Evolutionary conservation across 2,329 filamentous ascomycete species (phyloP), one percentile per base, ranked within the genome.

Genomic region (Neurospora crassa): DNA sequence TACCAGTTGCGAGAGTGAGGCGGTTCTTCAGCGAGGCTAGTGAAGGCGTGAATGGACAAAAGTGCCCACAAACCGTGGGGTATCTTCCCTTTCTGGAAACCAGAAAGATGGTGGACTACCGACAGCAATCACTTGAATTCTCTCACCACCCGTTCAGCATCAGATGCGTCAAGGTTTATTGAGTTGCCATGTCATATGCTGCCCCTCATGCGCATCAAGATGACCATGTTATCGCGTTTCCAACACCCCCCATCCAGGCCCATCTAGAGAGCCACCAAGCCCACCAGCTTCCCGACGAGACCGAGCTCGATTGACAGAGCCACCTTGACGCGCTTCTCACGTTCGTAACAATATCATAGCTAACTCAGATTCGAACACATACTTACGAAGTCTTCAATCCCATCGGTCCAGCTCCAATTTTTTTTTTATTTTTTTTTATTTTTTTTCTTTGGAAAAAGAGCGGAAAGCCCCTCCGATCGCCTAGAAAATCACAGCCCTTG

Each of bases 91-190:
- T n/a, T 63, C 29, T 18, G 47, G 47, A 59, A 59, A 14, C 47
- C 18, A 59, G 24, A 63, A 34, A 59, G 24, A 63, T 63, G 29
- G 53, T 63, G 34, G 53, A 63, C 14, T 37, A 34, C 29, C 68
- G 37, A 42, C 40, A 68, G 41, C 68, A 69, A 47, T 20, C 43
- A 3, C 40, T 72, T 67, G n/a, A 59, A 18, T 67, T 37, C 63
- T 20, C 20, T 73, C 76, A 59, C 76, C 72, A 71, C 43, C 40
- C 10, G 34, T 63, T 37, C 53, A n/a, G 29, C 16, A 63, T 63
- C 24, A 59, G 24, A 63, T 63, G 53, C 53, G 16, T 63, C 53
- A n/a, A 63, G 24, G n/a, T 63, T 63, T 63, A 63, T 63, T 6
- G 53, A 37, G 53, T 63, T 37, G 29, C 53, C 53, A 18, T 63